Conservation (phyloP, 2,329 filamentous ascomycete genomes). For the Fusarium compactum region DNA sequence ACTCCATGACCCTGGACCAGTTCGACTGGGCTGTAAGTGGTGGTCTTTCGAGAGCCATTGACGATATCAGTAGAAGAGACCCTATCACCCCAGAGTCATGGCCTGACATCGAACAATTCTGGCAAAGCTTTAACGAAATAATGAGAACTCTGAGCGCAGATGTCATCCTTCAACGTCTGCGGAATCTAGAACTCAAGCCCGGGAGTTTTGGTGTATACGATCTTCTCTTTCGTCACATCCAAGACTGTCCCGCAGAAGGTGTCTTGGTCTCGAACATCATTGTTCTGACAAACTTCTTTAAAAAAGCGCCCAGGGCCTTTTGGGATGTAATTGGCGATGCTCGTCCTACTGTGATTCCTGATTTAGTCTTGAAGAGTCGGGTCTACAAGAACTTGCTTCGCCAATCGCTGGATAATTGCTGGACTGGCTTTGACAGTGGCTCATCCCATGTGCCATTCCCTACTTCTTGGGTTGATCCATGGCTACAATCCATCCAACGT, state of each 20-base stretch:
- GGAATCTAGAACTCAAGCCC: conserved; percentile 78
- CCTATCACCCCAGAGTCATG: conserved; percentile 52
- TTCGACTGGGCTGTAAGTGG: conserved; percentile 91
- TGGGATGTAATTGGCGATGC: conserved; percentile 90
- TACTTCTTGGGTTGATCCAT: conserved; percentile 81
- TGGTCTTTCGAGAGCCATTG: conserved; percentile 75
- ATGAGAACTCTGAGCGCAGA: conserved; percentile 78
- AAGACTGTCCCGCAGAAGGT: conserved; percentile 61
- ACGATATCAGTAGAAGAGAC: conserved; percentile 67
- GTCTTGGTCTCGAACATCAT: conserved; percentile 77
- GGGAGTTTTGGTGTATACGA: conserved; percentile 73
- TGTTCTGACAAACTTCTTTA: conserved; percentile 76
- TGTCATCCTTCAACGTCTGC: conserved; percentile 81
- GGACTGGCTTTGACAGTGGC: conserved; percentile 56
- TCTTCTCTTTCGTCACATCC: conserved; percentile 68
- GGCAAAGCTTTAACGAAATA: conserved; percentile 81
- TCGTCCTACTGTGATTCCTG: conserved; percentile 82
- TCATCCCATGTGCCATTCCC: conserved; percentile 70
- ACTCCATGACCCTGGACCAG: conserved; percentile 73
- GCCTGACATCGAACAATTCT: conserved; percentile 75
- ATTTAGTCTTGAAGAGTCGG: conserved; percentile 82
- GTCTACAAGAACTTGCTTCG: conserved; percentile 71
- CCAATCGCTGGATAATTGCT: conserved; percentile 66
- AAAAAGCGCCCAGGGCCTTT: conserved; percentile 82
- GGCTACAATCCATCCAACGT: conserved; percentile 81